Base-by-base conservation (phyloP, 257 asterid species). In the Fraxinus quadrangulata region DNA sequence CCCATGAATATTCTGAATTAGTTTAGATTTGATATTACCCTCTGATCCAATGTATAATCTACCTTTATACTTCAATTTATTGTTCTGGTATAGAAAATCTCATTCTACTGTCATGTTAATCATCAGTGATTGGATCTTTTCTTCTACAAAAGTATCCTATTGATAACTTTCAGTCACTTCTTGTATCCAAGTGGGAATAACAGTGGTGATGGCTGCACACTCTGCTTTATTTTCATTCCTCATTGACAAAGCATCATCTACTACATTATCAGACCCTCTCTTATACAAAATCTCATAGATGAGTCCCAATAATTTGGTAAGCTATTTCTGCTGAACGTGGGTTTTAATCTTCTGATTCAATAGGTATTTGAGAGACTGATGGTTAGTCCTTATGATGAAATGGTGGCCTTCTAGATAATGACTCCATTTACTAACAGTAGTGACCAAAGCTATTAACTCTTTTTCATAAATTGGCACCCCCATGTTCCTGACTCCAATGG, bases 81-180 rank as follows among this genome's bases (percentile, higher is more conserved):
- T 75, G 0, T 31, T 42, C 0, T 0, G 0, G n/a, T 31, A 31
- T 0, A 0, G 9, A 1, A 1, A n/a, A 1, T 4, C 11, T 1
- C 8, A 45, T 3, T 39, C 5, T 0, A 3, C 6, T 2, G 6
- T 16, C 1, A 8, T 26, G 13, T 6, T 1, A 1, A 31, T 0
- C 0, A 24, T 8, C 0, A 47, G 21, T 13, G 49, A 14, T 1
- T 19, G 28, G 0, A 70, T 56, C 0, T 24, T 13, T 1, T 70
- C 42, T 0, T 51, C n/a, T 8, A 14, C 5, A 1, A 10, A 0
- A 0, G 1, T 3, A 37, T 56, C 70, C 0, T 13, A 30, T 0
- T 13, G 10, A 1, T 78, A 72, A 5, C 77, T 71, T 0, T 24
- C 5, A 1, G 0, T 17, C 0, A 71, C 11, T 14, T 72, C 82